Evolutionary conservation across 192 early-diverging fungal species (phyloP).

Genomic region (Phycomyces blakesleeanus): DNA sequence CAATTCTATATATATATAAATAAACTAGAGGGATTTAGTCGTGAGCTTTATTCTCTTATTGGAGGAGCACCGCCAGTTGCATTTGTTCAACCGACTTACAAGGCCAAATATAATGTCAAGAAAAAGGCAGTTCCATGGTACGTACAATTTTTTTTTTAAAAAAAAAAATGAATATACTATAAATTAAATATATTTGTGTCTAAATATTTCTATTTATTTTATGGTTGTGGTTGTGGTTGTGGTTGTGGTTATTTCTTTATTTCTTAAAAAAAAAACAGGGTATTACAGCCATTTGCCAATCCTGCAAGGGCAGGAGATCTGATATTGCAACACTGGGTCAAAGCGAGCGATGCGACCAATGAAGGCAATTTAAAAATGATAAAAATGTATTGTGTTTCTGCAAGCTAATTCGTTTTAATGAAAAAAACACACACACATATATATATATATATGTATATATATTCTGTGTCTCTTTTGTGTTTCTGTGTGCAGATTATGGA

Average conservation of each 20-base stretch:
- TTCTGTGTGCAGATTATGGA: conserved; percentile 52
- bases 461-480: not conserved
- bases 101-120: conserved; percentile 69
- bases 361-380: conserved; percentile 3
- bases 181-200: too few species aligned
- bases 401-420: too few species aligned
- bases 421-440: too few species aligned
- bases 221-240: too few species aligned
- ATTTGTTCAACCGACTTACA: conserved; percentile 56
- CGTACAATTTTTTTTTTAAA: too few species aligned
- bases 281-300: conserved; percentile 65
- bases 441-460: too few species aligned
- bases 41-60: conserved; percentile 62
- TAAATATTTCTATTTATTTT: too few species aligned
- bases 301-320: conserved; percentile 75
- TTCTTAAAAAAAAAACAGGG: too few species aligned
- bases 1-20: too few species aligned
- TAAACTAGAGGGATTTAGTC: conserved; percentile 48
- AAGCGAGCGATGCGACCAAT: conserved; percentile 56
- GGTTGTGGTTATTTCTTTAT: too few species aligned
- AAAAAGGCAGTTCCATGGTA: conserved; percentile 67
- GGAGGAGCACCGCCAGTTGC: conserved; percentile 66
- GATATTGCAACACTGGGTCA: conserved; percentile 75
- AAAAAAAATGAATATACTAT: too few species aligned
- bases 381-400: too few species aligned